phyloP scores from a whole-genome alignment of 192 early-diverging fungal genomes.

The Funneliformis mosseae region DNA sequence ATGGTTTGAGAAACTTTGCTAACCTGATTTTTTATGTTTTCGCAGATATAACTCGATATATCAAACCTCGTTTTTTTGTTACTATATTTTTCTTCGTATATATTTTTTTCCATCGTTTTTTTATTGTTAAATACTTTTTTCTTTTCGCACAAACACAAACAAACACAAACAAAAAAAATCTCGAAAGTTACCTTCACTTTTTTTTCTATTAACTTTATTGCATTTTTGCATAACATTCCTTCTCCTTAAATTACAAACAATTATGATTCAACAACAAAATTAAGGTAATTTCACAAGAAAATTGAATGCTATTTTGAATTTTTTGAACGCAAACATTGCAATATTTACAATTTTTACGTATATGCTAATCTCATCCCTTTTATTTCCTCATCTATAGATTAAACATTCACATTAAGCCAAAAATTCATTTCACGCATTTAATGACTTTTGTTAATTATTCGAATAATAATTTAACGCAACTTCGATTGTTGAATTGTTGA shows the following conservation, averaged over 20 bases:
- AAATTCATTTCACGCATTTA: neutral
- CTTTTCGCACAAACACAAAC: constrained; percentile 3
- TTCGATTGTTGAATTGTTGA: neutral
- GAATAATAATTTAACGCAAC: neutral
- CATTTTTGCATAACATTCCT: neutral
- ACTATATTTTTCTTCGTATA: neutral
- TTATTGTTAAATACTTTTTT: constrained; percentile 2
- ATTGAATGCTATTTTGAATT: neutral
- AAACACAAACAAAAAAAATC: constrained; percentile 26
- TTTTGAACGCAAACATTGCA: neutral
- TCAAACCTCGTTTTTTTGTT: neutral
- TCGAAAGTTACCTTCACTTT: constrained; percentile 1
- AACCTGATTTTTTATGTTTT: neutral
- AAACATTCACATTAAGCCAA: neutral
- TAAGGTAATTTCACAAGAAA: neutral
- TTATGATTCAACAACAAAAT: neutral
- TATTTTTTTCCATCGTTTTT: neutral
- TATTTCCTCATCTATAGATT: neutral
- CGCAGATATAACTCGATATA: neutral
- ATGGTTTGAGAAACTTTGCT: no score
- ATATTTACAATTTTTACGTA: neutral
- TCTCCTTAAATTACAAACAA: neutral
- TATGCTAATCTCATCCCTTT: neutral
- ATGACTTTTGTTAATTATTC: neutral
- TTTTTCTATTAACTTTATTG: neutral